Percentiles rank a stretch among this genome's conserved stretches.
phyloP scores from a whole-genome alignment of 169 alveolate genomes.

The Plasmodium fragile region DNA sequence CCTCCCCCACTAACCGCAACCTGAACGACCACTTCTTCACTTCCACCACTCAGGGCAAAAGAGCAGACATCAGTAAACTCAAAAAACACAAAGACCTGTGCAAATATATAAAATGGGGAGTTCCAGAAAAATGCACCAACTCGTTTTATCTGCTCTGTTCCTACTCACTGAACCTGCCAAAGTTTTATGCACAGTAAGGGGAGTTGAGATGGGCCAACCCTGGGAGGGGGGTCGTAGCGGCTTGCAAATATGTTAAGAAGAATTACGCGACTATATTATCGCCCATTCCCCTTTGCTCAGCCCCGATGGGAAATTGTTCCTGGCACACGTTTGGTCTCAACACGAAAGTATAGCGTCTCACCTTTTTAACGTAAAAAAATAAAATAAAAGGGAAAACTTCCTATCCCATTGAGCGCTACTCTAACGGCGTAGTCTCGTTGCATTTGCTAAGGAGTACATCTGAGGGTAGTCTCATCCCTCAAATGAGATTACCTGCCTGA shows the following conservation, averaged over 20 bases:
- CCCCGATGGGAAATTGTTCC: conserved; percentile 54
- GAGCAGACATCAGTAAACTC: conserved; percentile 42
- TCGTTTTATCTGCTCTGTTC: conserved; percentile 59
- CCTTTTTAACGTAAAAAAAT: conserved; percentile 21
- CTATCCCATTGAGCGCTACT: neutral
- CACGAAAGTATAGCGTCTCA: conserved; percentile 63
- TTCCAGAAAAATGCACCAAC: conserved; percentile 31
- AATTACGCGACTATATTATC: neutral
- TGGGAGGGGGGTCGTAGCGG: too few species aligned
- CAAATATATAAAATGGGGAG: conserved; percentile 49
- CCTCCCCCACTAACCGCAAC: neutral
- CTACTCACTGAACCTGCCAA: conserved; percentile 63
- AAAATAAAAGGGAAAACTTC: neutral
- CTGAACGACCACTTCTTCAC: neutral
- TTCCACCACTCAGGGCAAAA: conserved; percentile 31
- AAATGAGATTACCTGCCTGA: neutral
- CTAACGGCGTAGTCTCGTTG: neutral
- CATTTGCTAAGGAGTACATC: neutral
- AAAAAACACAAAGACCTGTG: conserved; percentile 66
- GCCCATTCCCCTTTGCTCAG: neutral
- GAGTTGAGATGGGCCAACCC: neutral
- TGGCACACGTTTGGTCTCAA: conserved; percentile 66
- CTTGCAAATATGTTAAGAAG: neutral
- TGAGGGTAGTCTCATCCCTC: neutral
- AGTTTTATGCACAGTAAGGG: conserved; percentile 58